Evolutionary conservation across 768 basidiomycete genomes (phyloP).

Genomic region (Kwoniella dendrophila): DNA sequence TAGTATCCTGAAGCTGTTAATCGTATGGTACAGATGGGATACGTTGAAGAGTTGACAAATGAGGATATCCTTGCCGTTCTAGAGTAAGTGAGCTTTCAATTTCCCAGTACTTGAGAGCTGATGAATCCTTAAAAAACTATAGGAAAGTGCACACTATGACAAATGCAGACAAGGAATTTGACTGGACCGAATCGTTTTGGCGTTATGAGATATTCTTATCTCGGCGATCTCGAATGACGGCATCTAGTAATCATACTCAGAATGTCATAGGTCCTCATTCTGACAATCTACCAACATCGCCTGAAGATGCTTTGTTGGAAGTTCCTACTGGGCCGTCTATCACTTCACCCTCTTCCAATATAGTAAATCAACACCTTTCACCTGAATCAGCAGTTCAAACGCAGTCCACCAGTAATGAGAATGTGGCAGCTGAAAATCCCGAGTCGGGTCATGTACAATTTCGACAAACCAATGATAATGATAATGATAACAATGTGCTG

Average conservation of each 20-base stretch:
- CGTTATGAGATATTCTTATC: slow-evolving; percentile 19
- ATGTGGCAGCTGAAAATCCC: neutral
- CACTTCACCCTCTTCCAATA: neutral
- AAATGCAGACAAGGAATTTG: slow-evolving; percentile 13
- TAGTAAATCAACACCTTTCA: neutral
- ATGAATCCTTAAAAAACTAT: neutral
- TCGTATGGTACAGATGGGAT: slow-evolving; percentile 22
- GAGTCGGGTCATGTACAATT: neutral
- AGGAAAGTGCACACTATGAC: slow-evolving; percentile 19
- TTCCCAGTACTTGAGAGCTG: neutral
- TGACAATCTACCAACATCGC: neutral
- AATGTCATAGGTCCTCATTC: no score
- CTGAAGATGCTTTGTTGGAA: slow-evolving; percentile 14
- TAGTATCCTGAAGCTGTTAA: slow-evolving; percentile 24
- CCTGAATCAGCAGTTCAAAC: neutral
- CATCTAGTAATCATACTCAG: neutral
- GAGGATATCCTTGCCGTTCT: slow-evolving; percentile 17
- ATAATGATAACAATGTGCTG: neutral
- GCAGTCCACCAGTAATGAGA: neutral
- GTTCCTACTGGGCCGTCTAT: neutral
- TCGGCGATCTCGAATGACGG: slow-evolving; percentile 1
- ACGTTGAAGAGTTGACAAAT: slow-evolving; percentile 16
- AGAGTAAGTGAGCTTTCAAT: neutral
- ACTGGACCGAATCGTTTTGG: slow-evolving; percentile 24
- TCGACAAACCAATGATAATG: neutral